Evolutionary conservation across 2,329 filamentous ascomycete species (phyloP), one percentile per base, ranked within the genome.

Genomic region (Colletotrichum sp.): DNA sequence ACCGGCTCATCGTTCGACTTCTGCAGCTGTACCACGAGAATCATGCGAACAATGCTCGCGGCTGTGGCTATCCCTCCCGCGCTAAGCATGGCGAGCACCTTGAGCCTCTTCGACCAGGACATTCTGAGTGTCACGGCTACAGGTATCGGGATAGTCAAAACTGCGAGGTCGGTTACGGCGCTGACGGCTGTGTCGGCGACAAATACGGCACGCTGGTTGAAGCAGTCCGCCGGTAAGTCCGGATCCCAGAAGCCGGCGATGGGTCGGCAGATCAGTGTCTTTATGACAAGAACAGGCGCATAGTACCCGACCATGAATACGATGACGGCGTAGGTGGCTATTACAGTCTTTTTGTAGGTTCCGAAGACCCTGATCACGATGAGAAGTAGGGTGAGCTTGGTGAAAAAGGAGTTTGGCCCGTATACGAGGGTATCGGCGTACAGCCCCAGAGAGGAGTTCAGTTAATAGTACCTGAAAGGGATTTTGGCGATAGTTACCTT

Each of bases 351-450:
- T 49, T 81, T 83, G 75, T 86, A 85, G 5, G 84, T 81, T 15
- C 83, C 83, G 77, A 88, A 88, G 9, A 88, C 85, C 18, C 86
- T 82, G 8, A 82, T 82, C 72, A 87, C 86, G 69, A 88, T 87
- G 76, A 85, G 81, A 5, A 88, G 82, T 5, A 88, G 83, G 21
- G 83, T 79, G n/a, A 87, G 84, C 52, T 85, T 74, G n/a, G 86
- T 86, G 10, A 84, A 80, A 60, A 85, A 82, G 16, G 87, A 85
- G 79, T 86, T 87, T 18, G 86, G 86, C 1, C 85, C 85, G 77
- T 88, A 88, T 78, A 88, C 84, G 69, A 88, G 83, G 24, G 86
- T 87, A 7, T 85, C 85, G 12, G 85, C 85, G 69, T 88, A 88
- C 62, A 73, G 16, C 28, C 64, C 74, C 70, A 32, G 26, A 59